These are phyloP conservation scores for Annona cherimola DNA, from an alignment of 164 flowering plant genomes.

Conservation along the genomic window DNA sequence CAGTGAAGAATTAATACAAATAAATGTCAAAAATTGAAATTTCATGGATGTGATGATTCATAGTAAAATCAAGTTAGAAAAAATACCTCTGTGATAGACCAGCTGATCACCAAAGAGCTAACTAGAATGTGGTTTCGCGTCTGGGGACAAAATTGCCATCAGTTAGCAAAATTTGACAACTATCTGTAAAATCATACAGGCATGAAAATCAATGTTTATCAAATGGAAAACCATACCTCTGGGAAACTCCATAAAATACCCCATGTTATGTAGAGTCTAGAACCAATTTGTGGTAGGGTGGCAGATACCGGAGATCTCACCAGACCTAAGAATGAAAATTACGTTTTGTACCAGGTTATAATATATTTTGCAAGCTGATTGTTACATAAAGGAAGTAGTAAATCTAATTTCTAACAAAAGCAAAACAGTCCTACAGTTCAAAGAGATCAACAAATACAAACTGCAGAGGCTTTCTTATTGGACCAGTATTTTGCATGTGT, in stretches of 20 bases:
- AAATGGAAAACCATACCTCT: slow-evolving; percentile 41
- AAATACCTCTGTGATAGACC: slow-evolving; percentile 50
- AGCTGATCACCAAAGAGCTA: slow-evolving; percentile 81
- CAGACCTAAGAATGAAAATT: slow-evolving; percentile 40
- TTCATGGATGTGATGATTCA: neutral
- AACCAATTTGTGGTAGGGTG: slow-evolving; percentile 85
- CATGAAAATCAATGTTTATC: neutral
- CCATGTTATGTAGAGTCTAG: slow-evolving; percentile 80
- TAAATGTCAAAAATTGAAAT: neutral
- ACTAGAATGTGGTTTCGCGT: slow-evolving; percentile 59
- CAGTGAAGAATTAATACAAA: neutral
- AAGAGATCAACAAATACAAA: no score
- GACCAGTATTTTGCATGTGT: neutral
- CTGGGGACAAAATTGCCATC: neutral
- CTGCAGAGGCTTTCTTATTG: neutral
- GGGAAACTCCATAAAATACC: slow-evolving; percentile 88
- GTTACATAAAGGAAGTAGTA: no score
- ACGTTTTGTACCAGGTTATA: no score
- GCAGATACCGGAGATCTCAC: slow-evolving; percentile 92
- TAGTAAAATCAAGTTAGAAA: neutral
- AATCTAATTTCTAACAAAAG: no score
- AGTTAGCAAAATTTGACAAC: neutral
- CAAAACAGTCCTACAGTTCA: no score
- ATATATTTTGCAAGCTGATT: no score
- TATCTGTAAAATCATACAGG: neutral